These are phyloP conservation scores for Didymella lethalis DNA, from an alignment of 2,329 filamentous ascomycete species.

Conservation along the genomic window DNA sequence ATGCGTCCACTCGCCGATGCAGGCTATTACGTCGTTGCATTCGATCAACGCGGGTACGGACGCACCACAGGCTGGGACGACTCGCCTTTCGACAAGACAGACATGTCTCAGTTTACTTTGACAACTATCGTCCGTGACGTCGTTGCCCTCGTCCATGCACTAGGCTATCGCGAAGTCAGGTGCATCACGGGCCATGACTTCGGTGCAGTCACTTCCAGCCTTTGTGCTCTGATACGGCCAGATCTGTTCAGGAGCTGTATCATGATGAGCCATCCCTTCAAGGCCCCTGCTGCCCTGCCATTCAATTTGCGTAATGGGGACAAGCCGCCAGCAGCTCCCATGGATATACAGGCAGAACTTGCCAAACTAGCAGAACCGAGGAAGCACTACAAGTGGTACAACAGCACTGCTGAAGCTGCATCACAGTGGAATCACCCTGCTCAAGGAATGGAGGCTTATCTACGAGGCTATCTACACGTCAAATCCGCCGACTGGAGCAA, in stretches of 20 bases:
- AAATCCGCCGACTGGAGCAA: constrained; percentile 69
- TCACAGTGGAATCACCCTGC: constrained; percentile 57
- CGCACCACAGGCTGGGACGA: constrained; percentile 69
- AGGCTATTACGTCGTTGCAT: constrained; percentile 72
- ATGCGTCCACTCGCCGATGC: constrained; percentile 65
- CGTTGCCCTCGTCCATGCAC: constrained; percentile 65
- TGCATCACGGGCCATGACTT: constrained; percentile 73
- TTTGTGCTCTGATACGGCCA: constrained; percentile 68
- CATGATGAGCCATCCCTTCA: constrained; percentile 72
- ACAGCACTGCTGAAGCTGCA: constrained; percentile 60
- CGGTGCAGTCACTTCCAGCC: constrained; percentile 67
- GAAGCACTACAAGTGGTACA: constrained; percentile 76
- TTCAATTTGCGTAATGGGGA: constrained; percentile 55
- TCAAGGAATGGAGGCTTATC: constrained; percentile 65
- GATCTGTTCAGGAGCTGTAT: constrained; percentile 70
- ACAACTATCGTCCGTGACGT: constrained; percentile 69
- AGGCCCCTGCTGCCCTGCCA: constrained; percentile 59
- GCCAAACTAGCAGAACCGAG: constrained; percentile 63
- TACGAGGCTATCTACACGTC: constrained; percentile 73
- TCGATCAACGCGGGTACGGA: constrained; percentile 73
- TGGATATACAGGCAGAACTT: constrained; percentile 65
- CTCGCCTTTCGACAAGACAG: constrained; percentile 59
- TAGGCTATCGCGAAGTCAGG: constrained; percentile 66
- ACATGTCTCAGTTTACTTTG: constrained; percentile 65
- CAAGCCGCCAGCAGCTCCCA: constrained; percentile 25